phyloP scores from a whole-genome alignment of 2,329 filamentous ascomycete genomes.

The Cadophora malorum region DNA sequence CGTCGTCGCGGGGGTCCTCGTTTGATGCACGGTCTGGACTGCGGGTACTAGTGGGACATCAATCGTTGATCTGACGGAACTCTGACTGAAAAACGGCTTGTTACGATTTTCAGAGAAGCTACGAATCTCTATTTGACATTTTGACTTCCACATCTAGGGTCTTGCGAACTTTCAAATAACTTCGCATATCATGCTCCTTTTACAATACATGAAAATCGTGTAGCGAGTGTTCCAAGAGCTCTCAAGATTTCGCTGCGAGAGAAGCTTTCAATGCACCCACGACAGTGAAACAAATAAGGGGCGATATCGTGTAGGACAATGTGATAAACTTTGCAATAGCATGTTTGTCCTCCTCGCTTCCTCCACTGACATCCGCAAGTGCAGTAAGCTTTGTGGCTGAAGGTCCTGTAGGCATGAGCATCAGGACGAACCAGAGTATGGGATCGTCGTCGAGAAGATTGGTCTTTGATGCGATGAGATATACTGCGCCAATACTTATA shows the following conservation, averaged over 20 bases:
- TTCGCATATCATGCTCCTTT: neutral
- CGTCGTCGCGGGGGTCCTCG: neutral
- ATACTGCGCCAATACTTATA: slow-evolving; percentile 61
- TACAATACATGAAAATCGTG: neutral
- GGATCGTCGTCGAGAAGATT: slow-evolving; percentile 76
- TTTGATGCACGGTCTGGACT: slow-evolving; percentile 15
- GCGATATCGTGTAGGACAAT: slow-evolving; percentile 47
- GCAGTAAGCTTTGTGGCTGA: slow-evolving; percentile 54
- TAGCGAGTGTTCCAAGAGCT: neutral
- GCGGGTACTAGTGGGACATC: slow-evolving; percentile 1
- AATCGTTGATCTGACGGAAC: slow-evolving; percentile 12
- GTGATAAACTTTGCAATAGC: slow-evolving; percentile 52
- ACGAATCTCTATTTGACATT: neutral
- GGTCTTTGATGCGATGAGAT: slow-evolving; percentile 60
- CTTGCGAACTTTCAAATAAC: neutral
- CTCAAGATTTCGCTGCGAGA: slow-evolving; percentile 24
- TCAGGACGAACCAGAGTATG: slow-evolving; percentile 88
- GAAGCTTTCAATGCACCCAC: slow-evolving; percentile 46
- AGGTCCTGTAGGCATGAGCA: slow-evolving; percentile 59
- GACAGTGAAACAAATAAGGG: slow-evolving; percentile 47
- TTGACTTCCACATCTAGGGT: neutral
- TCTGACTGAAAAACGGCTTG: neutral
- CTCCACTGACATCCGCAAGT: slow-evolving; percentile 51
- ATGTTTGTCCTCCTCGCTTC: slow-evolving; percentile 48
- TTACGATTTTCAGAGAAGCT: neutral